phyloP scores from a whole-genome alignment of 495 filamentous ascomycete genomes.

The Tuber aestivum region DNA sequence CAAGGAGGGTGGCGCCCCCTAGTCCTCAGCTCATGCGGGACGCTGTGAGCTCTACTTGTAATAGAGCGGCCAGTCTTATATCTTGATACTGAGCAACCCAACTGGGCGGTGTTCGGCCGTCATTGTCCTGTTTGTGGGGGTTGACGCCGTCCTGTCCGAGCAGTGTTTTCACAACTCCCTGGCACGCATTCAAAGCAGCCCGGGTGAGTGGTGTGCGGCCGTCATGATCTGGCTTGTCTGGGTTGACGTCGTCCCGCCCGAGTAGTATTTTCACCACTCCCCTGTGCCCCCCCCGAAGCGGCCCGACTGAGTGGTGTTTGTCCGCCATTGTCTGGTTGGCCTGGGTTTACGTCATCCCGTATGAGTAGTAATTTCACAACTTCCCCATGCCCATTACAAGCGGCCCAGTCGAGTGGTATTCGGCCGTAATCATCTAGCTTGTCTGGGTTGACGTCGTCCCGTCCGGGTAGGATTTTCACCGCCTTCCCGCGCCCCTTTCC shows the following conservation, averaged over 20 bases:
- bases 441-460: too few relatives aligned
- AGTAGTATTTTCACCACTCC: too few relatives aligned
- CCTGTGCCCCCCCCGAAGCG: not conserved
- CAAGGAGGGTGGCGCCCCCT: not conserved
- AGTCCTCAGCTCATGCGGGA: not conserved
- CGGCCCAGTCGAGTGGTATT: too few relatives aligned
- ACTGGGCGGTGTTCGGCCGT: not conserved
- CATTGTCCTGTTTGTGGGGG: not conserved
- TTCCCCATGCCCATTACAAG: too few relatives aligned
- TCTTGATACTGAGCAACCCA: not conserved
- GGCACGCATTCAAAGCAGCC: too few relatives aligned
- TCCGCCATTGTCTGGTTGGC: not conserved
- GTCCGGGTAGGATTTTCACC: too few relatives aligned
- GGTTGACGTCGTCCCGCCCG: too few relatives aligned
- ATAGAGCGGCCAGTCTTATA: not conserved
- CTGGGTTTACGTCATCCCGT: not conserved
- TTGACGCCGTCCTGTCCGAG: not conserved
- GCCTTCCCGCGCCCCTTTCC: too few relatives aligned
- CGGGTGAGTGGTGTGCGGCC: too few relatives aligned
- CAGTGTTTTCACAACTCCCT: not conserved
- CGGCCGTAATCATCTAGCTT: too few relatives aligned
- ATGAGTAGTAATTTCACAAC: not conserved
- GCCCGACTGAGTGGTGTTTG: not conserved
- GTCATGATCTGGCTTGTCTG: too few relatives aligned
- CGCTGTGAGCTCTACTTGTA: not conserved